A percentile compares a stretch with the other conserved stretches of the same genome.
phyloP scores from a whole-genome alignment of 2,329 filamentous ascomycete species.

The Verticillium isaacii region DNA sequence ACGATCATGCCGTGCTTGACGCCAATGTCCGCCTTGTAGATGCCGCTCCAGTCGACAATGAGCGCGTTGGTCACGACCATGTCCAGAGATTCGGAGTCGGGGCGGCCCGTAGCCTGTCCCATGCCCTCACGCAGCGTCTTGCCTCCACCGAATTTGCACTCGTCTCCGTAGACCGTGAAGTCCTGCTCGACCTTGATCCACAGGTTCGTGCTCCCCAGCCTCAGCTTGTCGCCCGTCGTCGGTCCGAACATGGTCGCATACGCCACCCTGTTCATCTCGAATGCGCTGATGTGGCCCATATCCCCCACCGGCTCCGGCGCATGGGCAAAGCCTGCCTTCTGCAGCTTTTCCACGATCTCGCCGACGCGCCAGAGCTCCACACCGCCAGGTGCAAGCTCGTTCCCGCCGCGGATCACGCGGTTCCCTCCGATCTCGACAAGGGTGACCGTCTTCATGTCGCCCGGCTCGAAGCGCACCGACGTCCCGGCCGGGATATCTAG shows the following conservation, averaged over 20 bases:
- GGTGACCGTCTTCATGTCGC: constrained; percentile 84
- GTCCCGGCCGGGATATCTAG: constrained; percentile 90
- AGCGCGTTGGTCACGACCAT: constrained; percentile 86
- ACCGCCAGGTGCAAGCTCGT: constrained; percentile 67
- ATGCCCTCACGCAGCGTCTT: constrained; percentile 94
- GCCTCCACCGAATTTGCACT: constrained; percentile 92
- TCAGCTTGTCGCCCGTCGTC: constrained; percentile 80
- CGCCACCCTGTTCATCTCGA: constrained; percentile 69
- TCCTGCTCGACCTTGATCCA: constrained; percentile 91
- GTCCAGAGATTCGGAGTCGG: constrained; percentile 70
- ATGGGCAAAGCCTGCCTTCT: constrained; percentile 74
- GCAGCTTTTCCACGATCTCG: constrained; percentile 63
- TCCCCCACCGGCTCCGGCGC: constrained; percentile 57
- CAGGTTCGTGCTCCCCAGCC: constrained; percentile 77
- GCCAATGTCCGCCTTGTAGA: constrained; percentile 95
- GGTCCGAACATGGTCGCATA: constrained; percentile 92
- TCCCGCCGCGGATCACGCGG: constrained; percentile 78
- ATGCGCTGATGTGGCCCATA: constrained; percentile 52
- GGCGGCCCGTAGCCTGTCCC: constrained; percentile 80
- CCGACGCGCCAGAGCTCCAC: constrained; percentile 61
- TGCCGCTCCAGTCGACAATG: constrained; percentile 85
- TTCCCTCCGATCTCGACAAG: constrained; percentile 84
- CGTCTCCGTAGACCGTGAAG: constrained; percentile 79
- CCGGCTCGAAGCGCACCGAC: constrained; percentile 89
- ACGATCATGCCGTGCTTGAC: constrained; percentile 83